Evolutionary conservation across 768 basidiomycete species (phyloP).

Genomic region (Crassisporium funariophilum): DNA sequence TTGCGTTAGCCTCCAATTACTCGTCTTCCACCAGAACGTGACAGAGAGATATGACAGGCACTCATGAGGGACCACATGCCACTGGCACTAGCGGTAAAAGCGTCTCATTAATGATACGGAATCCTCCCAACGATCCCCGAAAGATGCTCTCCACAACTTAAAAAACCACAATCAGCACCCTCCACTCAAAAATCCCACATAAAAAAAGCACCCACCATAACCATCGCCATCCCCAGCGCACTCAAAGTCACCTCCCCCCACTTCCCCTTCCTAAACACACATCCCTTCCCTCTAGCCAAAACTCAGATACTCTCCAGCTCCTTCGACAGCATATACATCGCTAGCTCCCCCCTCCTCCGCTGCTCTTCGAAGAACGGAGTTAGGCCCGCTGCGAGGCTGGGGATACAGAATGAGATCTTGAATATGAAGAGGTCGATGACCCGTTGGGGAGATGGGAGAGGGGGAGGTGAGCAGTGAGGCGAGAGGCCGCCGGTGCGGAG

Average conservation of each 20-base stretch:
- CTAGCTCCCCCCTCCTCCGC: conserved; percentile 85
- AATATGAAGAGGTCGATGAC: conserved; percentile 61
- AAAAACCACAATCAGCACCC: conserved; percentile 53
- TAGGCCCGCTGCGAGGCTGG: conserved; percentile 73
- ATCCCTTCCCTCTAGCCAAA: conserved; percentile 71
- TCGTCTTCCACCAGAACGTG: neutral
- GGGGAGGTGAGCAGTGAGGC: conserved; percentile 29
- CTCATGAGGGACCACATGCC: no score
- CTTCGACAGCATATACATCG: conserved; percentile 91
- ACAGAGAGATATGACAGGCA: no score
- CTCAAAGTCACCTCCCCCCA: conserved; percentile 69
- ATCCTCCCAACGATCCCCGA: conserved; percentile 80
- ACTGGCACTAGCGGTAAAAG: conserved; percentile 59
- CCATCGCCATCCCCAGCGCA: conserved; percentile 64
- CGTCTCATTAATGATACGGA: conserved; percentile 90
- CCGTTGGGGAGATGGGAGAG: conserved; percentile 44
- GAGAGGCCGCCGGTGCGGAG: conserved; percentile 23
- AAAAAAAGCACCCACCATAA: conserved; percentile 64
- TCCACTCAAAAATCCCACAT: conserved; percentile 1
- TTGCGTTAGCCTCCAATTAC: neutral
- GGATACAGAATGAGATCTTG: conserved; percentile 72
- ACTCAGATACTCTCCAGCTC: conserved; percentile 91
- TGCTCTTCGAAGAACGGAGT: conserved; percentile 87
- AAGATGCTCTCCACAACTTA: conserved; percentile 79
- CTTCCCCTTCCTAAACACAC: conserved; percentile 69